phyloP scores from a whole-genome alignment of 1,284 basidiomycete genomes.

The Flammula alnicola region DNA sequence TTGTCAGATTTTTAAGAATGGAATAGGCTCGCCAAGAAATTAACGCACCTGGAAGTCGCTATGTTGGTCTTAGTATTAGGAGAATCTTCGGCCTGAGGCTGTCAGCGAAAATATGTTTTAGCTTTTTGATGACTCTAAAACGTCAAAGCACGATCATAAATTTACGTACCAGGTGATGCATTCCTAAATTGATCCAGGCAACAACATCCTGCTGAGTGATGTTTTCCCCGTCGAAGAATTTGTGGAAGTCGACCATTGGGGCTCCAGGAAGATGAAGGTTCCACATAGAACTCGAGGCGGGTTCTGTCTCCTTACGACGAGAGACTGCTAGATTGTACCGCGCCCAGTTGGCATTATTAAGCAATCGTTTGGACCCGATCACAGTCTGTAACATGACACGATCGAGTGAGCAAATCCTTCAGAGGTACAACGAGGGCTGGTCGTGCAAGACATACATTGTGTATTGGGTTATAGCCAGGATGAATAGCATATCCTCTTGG shows the following conservation, averaged over 20 bases:
- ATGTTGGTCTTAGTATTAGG: conserved; percentile 66
- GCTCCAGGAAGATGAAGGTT: conserved; percentile 64
- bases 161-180: conserved; percentile 54
- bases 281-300: conserved; percentile 58
- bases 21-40: background rate
- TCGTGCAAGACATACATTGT: conserved; percentile 45
- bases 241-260: conserved; percentile 64
- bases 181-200: conserved; percentile 69
- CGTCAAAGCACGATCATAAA: conserved; percentile 6
- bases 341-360: conserved; percentile 68
- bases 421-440: background rate
- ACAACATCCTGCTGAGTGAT: conserved; percentile 66
- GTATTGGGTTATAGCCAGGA: conserved; percentile 56
- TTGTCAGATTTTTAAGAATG: too few relatives aligned
- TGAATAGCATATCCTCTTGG: conserved; percentile 61
- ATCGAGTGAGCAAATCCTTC: background rate
- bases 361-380: conserved; percentile 58
- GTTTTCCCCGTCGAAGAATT: conserved; percentile 66
- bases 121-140: background rate
- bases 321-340: conserved; percentile 66
- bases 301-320: conserved; percentile 62
- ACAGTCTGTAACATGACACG: conserved; percentile 46
- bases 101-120: background rate
- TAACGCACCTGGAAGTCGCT: conserved; percentile 55
- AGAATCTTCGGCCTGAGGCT: conserved; percentile 63